phyloP scores from a whole-genome alignment of 2,329 filamentous ascomycete species.

The Thelonectria olida region DNA sequence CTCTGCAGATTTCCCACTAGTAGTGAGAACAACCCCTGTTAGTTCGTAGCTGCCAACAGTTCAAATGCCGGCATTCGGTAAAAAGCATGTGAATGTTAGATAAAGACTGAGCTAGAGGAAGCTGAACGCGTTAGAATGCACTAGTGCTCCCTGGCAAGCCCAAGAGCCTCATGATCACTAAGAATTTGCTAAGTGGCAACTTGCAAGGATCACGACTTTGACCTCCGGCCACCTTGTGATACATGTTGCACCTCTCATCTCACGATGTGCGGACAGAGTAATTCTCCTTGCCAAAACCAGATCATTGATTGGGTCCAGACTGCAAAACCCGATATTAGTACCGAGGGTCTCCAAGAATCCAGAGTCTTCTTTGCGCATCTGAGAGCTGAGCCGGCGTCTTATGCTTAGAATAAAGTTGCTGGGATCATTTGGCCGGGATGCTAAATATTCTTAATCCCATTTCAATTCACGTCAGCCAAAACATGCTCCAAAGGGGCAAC shows the following conservation, averaged over 20 bases:
- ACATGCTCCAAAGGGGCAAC: background rate
- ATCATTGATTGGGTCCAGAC: background rate
- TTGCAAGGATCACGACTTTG: background rate
- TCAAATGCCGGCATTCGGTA: too few relatives aligned
- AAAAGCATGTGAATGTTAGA: background rate
- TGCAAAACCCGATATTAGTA: background rate
- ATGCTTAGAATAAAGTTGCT: slow-evolving; percentile 1
- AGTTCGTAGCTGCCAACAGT: too few relatives aligned
- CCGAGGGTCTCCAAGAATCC: background rate
- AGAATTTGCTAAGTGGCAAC: background rate
- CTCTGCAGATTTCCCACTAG: too few relatives aligned
- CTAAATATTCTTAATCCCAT: background rate
- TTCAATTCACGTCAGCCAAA: background rate
- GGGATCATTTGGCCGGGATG: background rate
- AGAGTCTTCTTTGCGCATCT: background rate
- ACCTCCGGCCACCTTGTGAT: background rate
- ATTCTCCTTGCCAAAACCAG: background rate
- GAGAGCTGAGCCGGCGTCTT: background rate
- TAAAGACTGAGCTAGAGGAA: background rate
- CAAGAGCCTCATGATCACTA: background rate
- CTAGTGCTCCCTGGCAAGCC: background rate
- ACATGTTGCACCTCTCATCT: background rate
- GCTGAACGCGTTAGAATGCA: background rate
- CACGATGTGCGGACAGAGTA: background rate
- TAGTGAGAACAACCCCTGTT: too few relatives aligned